A percentile compares a stretch with the other conserved stretches of the same genome.
Conservation (phyloP, 768 basidiomycete species). For the Termitomyces heimii region DNA sequence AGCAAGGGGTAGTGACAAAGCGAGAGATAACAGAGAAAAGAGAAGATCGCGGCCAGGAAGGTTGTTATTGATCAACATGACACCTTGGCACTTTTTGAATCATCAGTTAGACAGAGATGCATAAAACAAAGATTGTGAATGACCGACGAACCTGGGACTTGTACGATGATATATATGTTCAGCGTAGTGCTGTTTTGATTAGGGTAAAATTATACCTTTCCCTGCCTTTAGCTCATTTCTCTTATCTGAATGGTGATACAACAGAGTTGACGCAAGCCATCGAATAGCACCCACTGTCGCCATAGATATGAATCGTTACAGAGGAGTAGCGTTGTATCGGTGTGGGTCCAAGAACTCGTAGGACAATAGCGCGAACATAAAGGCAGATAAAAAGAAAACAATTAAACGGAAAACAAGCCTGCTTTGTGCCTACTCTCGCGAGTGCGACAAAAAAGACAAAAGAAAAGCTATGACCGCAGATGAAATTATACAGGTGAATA, state of each 20-base stretch:
- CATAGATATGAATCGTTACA: neutral
- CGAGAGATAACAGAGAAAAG: neutral
- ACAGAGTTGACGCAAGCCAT: neutral
- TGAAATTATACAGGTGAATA: neutral
- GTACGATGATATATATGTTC: neutral
- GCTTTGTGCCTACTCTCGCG: neutral
- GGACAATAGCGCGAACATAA: neutral
- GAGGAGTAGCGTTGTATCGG: neutral
- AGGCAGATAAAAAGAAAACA: neutral
- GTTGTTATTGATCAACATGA: neutral
- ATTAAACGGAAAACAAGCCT: neutral
- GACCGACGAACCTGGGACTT: neutral
- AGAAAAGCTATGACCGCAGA: neutral
- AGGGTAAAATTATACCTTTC: neutral
- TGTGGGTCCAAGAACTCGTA: neutral
- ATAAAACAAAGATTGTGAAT: neutral
- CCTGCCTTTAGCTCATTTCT: neutral
- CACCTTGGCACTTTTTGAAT: neutral
- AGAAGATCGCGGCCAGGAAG: neutral
- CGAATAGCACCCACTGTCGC: neutral
- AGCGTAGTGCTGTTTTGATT: neutral
- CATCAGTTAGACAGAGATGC: neutral
- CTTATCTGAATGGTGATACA: neutral
- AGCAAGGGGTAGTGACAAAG: neutral
- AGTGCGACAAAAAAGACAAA: neutral